Conservation (phyloP, 768 basidiomycete genomes). For the Dioszegia hungarica region DNA sequence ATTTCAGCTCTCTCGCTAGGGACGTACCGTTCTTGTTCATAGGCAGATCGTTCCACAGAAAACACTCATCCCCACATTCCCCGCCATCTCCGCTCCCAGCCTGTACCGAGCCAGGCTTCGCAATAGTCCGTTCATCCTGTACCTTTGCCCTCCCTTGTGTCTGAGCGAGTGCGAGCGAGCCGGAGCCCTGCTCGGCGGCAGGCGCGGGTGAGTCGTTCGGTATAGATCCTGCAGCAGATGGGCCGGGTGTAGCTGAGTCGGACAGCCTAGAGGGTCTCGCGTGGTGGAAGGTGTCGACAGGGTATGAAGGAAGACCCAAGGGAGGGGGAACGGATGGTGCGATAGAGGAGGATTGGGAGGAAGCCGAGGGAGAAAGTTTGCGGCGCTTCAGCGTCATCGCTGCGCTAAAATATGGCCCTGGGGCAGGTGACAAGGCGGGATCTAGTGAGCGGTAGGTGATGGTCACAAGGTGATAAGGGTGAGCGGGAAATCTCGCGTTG, state of each 20-base stretch:
- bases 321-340: not conserved
- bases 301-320: not conserved
- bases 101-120: constrained; percentile 20
- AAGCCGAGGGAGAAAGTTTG: constrained; percentile 21
- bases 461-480: no score
- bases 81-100: constrained; percentile 32
- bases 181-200: constrained; percentile 1
- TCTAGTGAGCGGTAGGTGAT: no score
- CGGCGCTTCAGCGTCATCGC: constrained; percentile 15
- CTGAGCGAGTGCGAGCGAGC: not conserved
- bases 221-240: no score
- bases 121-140: not conserved
- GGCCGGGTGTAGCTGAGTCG: constrained; percentile 7
- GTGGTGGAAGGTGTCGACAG: not conserved
- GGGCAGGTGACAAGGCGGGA: no score
- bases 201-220: no score
- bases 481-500: no score
- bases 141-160: not conserved
- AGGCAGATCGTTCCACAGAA: constrained; percentile 41
- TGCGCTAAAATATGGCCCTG: no score
- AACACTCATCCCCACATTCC: constrained; percentile 42
- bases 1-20: no score
- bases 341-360: constrained; percentile 14
- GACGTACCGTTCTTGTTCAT: constrained; percentile 41
- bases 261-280: constrained; percentile 7